phyloP scores from a whole-genome alignment of 345 rosid genomes.

The Lagerstroemia speciosa region DNA sequence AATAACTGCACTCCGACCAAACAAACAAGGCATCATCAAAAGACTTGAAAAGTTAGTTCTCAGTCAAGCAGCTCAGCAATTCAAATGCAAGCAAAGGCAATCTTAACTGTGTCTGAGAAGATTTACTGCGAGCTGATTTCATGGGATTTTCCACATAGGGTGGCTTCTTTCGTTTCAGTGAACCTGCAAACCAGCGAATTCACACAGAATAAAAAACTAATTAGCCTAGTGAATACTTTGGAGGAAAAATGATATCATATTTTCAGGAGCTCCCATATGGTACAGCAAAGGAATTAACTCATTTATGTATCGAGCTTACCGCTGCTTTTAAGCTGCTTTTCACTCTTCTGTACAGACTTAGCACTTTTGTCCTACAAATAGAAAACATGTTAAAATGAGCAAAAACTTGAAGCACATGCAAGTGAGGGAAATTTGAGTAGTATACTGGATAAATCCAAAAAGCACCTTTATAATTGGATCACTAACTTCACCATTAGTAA shows the following conservation, averaged over 20 bases:
- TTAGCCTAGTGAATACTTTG: no score
- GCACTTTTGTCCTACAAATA: slow-evolving; percentile 43
- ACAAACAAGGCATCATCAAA: neutral
- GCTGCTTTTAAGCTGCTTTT: slow-evolving; percentile 44
- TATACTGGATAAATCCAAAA: neutral
- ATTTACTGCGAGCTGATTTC: slow-evolving; percentile 37
- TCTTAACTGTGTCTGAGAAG: slow-evolving; percentile 59
- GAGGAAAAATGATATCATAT: no score
- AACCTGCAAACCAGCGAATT: slow-evolving; percentile 28
- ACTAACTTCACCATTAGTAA: slow-evolving; percentile 48
- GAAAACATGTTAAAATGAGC: neutral
- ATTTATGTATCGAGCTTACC: slow-evolving; percentile 33
- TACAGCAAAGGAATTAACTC: neutral
- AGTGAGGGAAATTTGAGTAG: neutral
- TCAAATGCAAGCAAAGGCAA: slow-evolving; percentile 6
- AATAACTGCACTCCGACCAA: neutral
- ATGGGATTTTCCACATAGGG: slow-evolving; percentile 33
- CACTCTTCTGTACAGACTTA: slow-evolving; percentile 36
- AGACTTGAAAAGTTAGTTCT: neutral
- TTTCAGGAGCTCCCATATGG: no score
- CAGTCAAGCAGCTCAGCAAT: neutral
- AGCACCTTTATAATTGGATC: slow-evolving; percentile 50
- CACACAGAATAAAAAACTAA: slow-evolving; percentile 7
- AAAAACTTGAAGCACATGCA: neutral
- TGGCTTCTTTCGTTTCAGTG: slow-evolving; percentile 72